Conservation (phyloP, 2,329 filamentous ascomycete genomes). For the Scopulariopsis brevicaulis region DNA sequence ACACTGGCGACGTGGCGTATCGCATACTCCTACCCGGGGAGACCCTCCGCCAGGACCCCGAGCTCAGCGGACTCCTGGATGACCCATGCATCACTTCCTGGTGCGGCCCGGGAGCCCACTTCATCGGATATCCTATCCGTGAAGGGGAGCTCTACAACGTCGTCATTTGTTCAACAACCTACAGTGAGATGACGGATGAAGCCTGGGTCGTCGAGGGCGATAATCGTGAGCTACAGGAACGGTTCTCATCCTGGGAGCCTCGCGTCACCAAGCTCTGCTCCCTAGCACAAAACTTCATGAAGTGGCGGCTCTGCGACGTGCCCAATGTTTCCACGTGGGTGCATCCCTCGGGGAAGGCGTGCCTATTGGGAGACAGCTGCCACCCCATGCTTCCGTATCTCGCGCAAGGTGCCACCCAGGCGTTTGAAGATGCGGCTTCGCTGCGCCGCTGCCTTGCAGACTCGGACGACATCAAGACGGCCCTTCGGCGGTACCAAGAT, state of each 20-base stretch:
- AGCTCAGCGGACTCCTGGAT: constrained; percentile 10
- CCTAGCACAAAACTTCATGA: constrained; percentile 19
- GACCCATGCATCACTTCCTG: constrained; percentile 14
- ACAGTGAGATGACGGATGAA: background rate
- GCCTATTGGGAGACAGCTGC: constrained; percentile 27
- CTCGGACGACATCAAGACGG: background rate
- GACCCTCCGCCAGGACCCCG: constrained; percentile 13
- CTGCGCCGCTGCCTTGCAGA: constrained; percentile 10
- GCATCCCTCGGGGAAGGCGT: constrained; percentile 14
- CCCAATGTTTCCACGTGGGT: constrained; percentile 16
- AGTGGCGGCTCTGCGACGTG: constrained; percentile 19
- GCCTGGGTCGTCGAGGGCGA: no score
- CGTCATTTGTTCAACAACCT: constrained; percentile 5
- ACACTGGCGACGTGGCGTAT: constrained; percentile 17
- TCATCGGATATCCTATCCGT: constrained; percentile 16
- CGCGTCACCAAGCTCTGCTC: background rate
- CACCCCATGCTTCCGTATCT: constrained; percentile 32
- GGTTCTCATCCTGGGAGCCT: constrained; percentile 2
- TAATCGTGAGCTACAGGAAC: background rate
- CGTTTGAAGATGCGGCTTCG: constrained; percentile 27
- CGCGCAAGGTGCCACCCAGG: constrained; percentile 30
- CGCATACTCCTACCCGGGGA: constrained; percentile 13
- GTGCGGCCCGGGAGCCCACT: constrained; percentile 15
- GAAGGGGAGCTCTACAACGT: constrained; percentile 15
- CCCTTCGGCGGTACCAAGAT: background rate